Base-by-base conservation (phyloP, 805 yeast genomes). In the Komagataella ulmi region DNA sequence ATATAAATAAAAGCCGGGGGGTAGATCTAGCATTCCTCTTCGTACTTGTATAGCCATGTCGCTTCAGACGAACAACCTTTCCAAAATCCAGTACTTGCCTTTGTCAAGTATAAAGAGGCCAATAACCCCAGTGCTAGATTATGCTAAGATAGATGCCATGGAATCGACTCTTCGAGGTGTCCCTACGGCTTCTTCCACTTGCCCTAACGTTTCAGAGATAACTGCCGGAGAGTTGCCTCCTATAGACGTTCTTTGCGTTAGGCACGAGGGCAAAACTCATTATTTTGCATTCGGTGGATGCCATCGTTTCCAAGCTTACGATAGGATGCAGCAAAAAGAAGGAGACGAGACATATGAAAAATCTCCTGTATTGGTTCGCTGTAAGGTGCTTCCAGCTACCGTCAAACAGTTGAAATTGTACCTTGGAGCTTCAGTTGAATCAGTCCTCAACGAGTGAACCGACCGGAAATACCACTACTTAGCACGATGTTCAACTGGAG, bases 201-300 rank as follows among this genome's bases (percentile, higher is more conserved):
- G 73, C 60, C 50, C 64, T 53, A 54, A 64, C 56, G 17, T 76
- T 8, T 75, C 69, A 52, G 72, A 75, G 21, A 74, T 77, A 43
- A 64, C 67, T 1, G 46, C 81, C 7, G 89, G 89, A 1, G 84
- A 83, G 56, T 65, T 87, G 44, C 96, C 96, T 2, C 91, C 96
- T 1, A 74, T 88, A 14, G 96, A 88, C 64, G 88, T 88, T 0
- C 66, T 88, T 55, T 73, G 74, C 44, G 85, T 87, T 2, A 71
- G 82, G 46, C 84, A 83, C 46, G 63, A 75, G 6, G 91, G 88
- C 1, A 66, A 76, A 49, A 72, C 66, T 44, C 75, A 74, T 62
- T 87, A 83, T 60, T 87, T 85, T 65, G 95, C 90, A 1, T 88
- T 88, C 66, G 96, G 96, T 6, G 96, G 96, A 0, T 88, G 96